These are phyloP conservation scores for Hypoxylon trugodes DNA, from an alignment of 495 filamentous ascomycete species.

Conservation along the genomic window DNA sequence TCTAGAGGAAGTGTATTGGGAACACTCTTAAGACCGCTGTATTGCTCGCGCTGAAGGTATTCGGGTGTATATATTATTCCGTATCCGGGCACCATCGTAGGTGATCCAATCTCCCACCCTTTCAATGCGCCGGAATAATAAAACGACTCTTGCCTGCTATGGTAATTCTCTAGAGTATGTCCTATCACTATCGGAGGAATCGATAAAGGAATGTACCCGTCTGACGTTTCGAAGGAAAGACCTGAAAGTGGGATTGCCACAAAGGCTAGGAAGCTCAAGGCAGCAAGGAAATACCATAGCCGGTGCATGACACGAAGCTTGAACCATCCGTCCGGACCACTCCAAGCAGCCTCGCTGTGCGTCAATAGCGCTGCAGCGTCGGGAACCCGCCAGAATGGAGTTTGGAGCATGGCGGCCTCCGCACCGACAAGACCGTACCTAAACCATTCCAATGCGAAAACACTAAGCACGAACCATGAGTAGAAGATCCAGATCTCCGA, in stretches of 20 bases:
- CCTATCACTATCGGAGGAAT: background rate
- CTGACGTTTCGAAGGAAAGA: background rate
- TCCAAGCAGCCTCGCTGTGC: background rate
- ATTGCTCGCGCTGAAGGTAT: background rate
- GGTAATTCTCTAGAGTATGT: background rate
- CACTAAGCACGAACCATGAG: background rate
- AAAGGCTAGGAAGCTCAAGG: background rate
- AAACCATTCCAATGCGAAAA: background rate
- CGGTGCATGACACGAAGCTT: background rate
- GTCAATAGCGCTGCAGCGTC: background rate
- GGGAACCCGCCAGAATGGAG: background rate
- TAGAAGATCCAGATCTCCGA: background rate
- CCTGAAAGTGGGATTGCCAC: background rate
- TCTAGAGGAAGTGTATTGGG: background rate
- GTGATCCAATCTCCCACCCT: background rate
- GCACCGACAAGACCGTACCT: background rate
- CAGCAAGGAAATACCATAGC: background rate
- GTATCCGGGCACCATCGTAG: background rate
- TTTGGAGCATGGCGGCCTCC: background rate
- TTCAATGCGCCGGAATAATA: background rate
- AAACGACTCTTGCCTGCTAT: background rate
- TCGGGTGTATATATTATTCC: background rate
- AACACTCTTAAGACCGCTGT: background rate
- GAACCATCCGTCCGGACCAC: background rate
- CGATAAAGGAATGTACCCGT: background rate